Conservation (phyloP, 2,329 filamentous ascomycete genomes). For the Fusarium dlaminii region DNA sequence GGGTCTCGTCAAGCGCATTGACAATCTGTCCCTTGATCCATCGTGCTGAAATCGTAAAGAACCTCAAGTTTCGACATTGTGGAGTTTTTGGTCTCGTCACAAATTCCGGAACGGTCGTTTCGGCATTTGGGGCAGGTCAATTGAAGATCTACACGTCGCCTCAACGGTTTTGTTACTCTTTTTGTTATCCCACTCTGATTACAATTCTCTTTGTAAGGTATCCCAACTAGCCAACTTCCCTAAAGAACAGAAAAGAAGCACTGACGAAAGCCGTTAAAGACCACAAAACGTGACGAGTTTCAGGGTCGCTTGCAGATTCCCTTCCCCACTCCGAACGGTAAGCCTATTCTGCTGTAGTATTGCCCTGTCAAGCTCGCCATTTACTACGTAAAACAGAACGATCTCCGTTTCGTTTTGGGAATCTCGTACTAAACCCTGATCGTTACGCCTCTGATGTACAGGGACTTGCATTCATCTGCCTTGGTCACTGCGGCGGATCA, state of each 20-base stretch:
- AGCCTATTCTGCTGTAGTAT: not conserved
- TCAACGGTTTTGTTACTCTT: not conserved
- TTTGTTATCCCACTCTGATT: constrained; percentile 1
- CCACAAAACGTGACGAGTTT: constrained; percentile 5
- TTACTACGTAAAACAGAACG: not conserved
- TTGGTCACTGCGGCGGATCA: not conserved
- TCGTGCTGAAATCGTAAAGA: not conserved
- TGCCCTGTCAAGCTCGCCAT: not conserved
- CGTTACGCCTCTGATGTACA: not conserved
- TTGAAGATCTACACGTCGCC: not conserved
- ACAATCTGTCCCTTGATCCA: not conserved
- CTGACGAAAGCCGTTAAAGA: not conserved
- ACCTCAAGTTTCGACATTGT: constrained; percentile 1
- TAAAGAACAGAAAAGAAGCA: not conserved
- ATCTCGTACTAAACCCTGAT: not conserved
- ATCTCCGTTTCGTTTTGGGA: constrained; percentile 18
- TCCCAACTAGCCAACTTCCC: not conserved
- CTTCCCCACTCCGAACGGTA: constrained; percentile 3
- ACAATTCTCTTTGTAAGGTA: constrained; percentile 7
- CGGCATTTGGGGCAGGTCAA: constrained; percentile 12
- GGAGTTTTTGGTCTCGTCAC: constrained; percentile 8
- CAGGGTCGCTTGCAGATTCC: not conserved
- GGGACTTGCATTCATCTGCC: not conserved
- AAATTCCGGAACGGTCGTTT: constrained; percentile 11
- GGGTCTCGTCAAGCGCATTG: not conserved